phyloP scores from a whole-genome alignment of 129 eudicot genomes.

The Dittrichia graveolens region DNA sequence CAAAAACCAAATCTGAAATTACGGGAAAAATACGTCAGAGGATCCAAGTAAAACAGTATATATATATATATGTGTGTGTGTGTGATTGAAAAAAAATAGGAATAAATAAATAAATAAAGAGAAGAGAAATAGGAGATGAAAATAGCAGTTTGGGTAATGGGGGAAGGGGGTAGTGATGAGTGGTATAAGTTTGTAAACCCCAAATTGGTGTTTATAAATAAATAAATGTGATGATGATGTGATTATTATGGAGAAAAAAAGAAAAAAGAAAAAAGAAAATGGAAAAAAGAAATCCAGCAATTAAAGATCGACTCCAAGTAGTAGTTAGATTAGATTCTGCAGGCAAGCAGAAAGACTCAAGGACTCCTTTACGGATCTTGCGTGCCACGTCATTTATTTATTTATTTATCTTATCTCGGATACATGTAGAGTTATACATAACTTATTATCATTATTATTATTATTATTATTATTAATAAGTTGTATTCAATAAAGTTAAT shows the following conservation, averaged over 20 bases:
- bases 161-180: constrained; percentile 15
- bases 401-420: neutral
- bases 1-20: constrained; percentile 3
- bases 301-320: neutral
- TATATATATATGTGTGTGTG: neutral
- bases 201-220: constrained; percentile 31
- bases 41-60: neutral
- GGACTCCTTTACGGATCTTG: constrained; percentile 32
- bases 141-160: constrained; percentile 27
- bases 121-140: neutral
- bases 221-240: too few relatives aligned
- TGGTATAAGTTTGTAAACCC: constrained; percentile 35
- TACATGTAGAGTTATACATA: too few relatives aligned
- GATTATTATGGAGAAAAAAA: too few relatives aligned
- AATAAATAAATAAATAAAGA: neutral
- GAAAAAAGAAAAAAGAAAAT: too few relatives aligned
- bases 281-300: neutral
- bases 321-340: constrained; percentile 33
- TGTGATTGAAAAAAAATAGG: neutral
- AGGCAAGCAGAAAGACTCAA: constrained; percentile 4
- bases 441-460: too few relatives aligned
- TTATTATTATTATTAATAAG: too few relatives aligned
- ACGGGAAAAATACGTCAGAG: neutral
- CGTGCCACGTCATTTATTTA: constrained; percentile 28
- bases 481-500: too few relatives aligned